phyloP scores from a whole-genome alignment of 2,329 filamentous ascomycete species.

The Neospermospora avenae region DNA sequence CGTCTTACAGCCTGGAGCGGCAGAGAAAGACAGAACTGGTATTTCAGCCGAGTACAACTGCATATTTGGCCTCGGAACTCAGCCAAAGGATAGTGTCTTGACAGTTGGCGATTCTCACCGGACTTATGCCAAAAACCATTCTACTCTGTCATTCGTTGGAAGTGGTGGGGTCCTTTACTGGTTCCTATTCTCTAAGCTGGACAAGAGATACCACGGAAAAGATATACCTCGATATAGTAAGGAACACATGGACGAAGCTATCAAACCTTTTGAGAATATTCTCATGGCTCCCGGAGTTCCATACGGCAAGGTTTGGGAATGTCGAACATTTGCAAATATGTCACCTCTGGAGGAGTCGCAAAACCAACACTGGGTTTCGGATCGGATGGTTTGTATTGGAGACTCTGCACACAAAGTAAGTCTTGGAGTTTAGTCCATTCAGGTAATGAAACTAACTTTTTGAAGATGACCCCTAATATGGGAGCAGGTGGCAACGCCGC shows the following conservation, averaged over 20 bases:
- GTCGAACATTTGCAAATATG: constrained; percentile 10
- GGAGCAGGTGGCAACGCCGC: constrained; percentile 40
- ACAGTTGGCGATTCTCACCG: constrained; percentile 11
- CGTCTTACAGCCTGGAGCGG: constrained; percentile 1
- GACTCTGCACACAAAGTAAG: constrained; percentile 29
- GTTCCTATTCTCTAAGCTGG: constrained; percentile 19
- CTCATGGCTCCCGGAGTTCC: constrained; percentile 9
- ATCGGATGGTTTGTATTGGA: constrained; percentile 24
- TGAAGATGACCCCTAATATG: constrained; percentile 19
- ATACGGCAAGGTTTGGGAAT: constrained; percentile 20
- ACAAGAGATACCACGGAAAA: constrained; percentile 10
- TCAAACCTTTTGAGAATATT: constrained; percentile 7
- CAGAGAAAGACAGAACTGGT: constrained; percentile 17
- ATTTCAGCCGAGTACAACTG: constrained; percentile 23
- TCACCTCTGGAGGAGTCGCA: constrained; percentile 20
- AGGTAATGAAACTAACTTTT: neutral
- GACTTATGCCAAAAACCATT: constrained; percentile 16
- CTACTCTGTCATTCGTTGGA: constrained; percentile 18
- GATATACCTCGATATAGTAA: constrained; percentile 22
- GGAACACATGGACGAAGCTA: constrained; percentile 13
- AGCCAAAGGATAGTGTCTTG: constrained; percentile 15
- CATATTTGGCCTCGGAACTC: constrained; percentile 19
- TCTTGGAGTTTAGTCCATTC: neutral
- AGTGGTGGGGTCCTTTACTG: constrained; percentile 17
- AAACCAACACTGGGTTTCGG: constrained; percentile 22